A percentile compares a stretch with the other conserved stretches of the same genome.
Evolutionary conservation across 768 basidiomycete genomes (phyloP).

Genomic region (Trametes cubensis): DNA sequence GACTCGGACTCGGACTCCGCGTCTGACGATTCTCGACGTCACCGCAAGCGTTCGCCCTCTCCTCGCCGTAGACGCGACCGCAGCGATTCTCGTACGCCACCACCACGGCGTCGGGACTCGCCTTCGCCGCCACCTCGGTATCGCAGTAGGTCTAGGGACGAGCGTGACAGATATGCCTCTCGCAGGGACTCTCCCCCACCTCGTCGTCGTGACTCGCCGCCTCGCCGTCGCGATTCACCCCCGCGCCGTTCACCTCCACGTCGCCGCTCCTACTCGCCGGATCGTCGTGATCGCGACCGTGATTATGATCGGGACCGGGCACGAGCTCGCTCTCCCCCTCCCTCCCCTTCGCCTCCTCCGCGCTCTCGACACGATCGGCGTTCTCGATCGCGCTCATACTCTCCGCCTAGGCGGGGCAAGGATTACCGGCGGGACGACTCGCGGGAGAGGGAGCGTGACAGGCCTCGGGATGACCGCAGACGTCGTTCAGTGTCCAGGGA

Average conservation of each 20-base stretch:
- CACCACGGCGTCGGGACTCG: conserved; percentile 26
- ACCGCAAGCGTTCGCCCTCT: conserved; percentile 35
- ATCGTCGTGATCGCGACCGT: conserved; percentile 14
- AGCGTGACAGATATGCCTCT: conserved; percentile 25
- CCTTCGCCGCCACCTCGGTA: conserved; percentile 29
- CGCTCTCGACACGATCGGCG: conserved; percentile 21
- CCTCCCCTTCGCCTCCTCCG: conserved; percentile 27
- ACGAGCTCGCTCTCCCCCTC: conserved; percentile 26
- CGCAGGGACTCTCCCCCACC: conserved; percentile 30
- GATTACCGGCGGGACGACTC: conserved; percentile 22
- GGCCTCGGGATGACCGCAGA: conserved; percentile 18
- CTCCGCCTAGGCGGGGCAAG: conserved; percentile 16
- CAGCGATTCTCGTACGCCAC: conserved; percentile 38
- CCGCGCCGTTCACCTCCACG: conserved; percentile 8
- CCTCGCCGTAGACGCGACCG: conserved; percentile 37
- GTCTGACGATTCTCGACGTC: conserved; percentile 39
- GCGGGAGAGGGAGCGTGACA: conserved; percentile 19
- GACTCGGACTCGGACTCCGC: conserved; percentile 39
- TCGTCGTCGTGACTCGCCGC: conserved; percentile 25
- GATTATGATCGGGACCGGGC: conserved; percentile 14
- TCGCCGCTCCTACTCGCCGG: conserved; percentile 10
- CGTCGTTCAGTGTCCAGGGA: conserved; percentile 24
- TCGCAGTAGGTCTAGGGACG: conserved; percentile 20
- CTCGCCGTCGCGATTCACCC: conserved; percentile 6
- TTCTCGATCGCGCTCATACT: conserved; percentile 18